Conservation (phyloP, 805 yeast species). For the Zygoascus flipseniorum region DNA sequence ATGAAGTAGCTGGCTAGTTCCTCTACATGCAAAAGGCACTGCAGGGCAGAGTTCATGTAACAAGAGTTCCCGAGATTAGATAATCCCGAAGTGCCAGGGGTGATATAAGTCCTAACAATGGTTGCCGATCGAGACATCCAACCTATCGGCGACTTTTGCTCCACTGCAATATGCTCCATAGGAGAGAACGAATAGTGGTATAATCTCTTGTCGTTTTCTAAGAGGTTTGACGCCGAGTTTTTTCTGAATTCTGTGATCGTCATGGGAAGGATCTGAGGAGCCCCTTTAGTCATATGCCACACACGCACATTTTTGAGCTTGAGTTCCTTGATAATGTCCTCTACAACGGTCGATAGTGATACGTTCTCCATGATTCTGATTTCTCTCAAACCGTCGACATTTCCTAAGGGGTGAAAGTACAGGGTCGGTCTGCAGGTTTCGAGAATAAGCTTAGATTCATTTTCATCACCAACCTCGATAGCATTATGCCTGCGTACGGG, state of each 20-base stretch:
- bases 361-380: neutral
- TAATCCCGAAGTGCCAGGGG: conserved; percentile 49
- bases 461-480: conserved; percentile 1
- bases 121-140: conserved; percentile 8
- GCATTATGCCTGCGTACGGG: neutral
- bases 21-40: conserved; percentile 77
- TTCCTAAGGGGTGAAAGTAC: conserved; percentile 3
- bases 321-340: neutral
- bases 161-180: conserved; percentile 7
- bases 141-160: conserved; percentile 10
- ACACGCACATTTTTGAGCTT: neutral
- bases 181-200: neutral
- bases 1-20: conserved; percentile 72
- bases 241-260: conserved; percentile 1
- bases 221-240: neutral
- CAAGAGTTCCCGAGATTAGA: conserved; percentile 83
- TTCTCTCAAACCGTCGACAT: neutral
- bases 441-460: neutral
- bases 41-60: conserved; percentile 91
- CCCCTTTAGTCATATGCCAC: neutral
- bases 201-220: neutral
- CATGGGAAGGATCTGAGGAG: neutral
- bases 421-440: conserved; percentile 3
- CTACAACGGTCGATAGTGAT: neutral
- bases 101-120: neutral